Conservation (phyloP, 1,284 basidiomycete species). For the Tremellales sp. region DNA sequence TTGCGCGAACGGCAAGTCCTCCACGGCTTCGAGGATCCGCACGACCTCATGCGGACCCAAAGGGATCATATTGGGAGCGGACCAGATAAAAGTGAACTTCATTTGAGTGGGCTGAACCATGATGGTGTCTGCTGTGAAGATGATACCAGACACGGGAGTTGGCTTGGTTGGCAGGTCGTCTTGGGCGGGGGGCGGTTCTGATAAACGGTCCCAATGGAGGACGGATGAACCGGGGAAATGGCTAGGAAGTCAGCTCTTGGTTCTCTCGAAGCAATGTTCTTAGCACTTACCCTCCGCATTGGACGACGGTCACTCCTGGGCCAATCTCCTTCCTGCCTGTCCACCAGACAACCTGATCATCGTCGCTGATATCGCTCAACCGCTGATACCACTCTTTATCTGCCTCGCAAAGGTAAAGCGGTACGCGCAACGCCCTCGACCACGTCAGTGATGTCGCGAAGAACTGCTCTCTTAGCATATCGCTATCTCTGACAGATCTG, state of each 20-base stretch:
- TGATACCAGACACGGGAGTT: conserved; percentile 30
- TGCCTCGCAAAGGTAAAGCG: conserved; percentile 35
- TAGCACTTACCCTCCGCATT: conserved; percentile 45
- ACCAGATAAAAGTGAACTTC: conserved; percentile 46
- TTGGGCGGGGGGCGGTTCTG: conserved; percentile 26
- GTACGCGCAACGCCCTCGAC: conserved; percentile 39
- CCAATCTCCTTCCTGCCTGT: conserved; percentile 21
- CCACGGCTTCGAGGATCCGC: conserved; percentile 20
- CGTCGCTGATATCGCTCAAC: conserved; percentile 15
- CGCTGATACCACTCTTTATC: conserved; percentile 44
- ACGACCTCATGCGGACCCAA: conserved; percentile 34
- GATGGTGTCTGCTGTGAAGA: conserved; percentile 43
- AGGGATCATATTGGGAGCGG: conserved; percentile 47
- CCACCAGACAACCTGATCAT: conserved; percentile 35
- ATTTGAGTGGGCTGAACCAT: conserved; percentile 42
- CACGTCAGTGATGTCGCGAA: conserved; percentile 44
- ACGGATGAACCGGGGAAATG: conserved; percentile 46
- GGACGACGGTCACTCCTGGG: conserved; percentile 29
- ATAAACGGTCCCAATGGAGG: conserved; percentile 43
- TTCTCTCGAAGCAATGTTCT: background rate
- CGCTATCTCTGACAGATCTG: background rate
- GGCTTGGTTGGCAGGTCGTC: conserved; percentile 24
- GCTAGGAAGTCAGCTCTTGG: conserved; percentile 11
- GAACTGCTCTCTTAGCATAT: conserved; percentile 27
- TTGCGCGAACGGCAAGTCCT: conserved; percentile 28